Conservation (phyloP, 2,329 filamentous ascomycete genomes). For the Diaporthe australafricana region DNA sequence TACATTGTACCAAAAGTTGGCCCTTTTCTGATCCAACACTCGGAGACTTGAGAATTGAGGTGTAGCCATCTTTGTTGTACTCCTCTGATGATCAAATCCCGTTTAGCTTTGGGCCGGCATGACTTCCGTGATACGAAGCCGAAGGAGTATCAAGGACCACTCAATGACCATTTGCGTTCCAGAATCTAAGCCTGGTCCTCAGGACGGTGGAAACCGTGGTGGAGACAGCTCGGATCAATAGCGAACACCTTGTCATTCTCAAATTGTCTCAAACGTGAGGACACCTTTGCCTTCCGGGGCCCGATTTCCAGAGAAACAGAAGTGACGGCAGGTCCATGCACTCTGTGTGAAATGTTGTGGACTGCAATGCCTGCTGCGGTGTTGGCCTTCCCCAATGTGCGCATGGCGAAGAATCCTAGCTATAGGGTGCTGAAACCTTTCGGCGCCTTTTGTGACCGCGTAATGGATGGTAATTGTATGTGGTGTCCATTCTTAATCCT, state of each 20-base stretch:
- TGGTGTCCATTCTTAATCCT: no score
- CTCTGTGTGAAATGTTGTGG: no score
- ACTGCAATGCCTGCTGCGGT: neutral
- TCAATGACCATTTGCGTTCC: neutral
- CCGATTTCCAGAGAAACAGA: neutral
- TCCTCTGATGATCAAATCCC: neutral
- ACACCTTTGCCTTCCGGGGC: neutral
- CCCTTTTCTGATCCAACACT: neutral
- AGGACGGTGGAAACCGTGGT: neutral
- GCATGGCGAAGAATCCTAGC: no score
- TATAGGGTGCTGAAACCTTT: no score
- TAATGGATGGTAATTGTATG: no score
- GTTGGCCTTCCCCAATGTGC: no score
- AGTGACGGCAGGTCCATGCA: neutral
- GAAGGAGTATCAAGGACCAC: neutral
- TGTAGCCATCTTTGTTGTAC: neutral
- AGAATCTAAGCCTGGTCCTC: neutral
- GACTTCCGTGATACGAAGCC: neutral
- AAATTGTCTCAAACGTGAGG: conserved; percentile 12
- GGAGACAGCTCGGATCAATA: neutral
- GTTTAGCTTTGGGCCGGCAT: neutral
- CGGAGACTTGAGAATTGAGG: neutral
- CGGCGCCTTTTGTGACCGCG: no score
- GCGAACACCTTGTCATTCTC: neutral
- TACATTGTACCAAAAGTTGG: no score